These are phyloP conservation scores for Paracamarosporium sp. DNA, from an alignment of 2,329 filamentous ascomycete species.

Conservation along the genomic window DNA sequence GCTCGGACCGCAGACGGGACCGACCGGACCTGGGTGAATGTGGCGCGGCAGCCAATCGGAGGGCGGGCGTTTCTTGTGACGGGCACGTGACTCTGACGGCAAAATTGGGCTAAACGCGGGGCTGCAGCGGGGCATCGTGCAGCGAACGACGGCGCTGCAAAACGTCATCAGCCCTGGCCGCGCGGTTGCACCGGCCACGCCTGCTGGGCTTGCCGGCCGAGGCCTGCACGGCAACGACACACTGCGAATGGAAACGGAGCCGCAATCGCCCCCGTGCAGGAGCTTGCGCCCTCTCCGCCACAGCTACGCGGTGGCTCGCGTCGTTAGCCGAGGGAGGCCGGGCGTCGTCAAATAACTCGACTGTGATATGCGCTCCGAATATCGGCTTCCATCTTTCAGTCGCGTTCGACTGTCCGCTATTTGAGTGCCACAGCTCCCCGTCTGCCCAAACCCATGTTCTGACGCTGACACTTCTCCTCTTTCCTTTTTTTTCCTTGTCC, in stretches of 20 bases:
- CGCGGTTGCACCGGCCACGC: background rate
- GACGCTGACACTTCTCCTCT: slow-evolving; percentile 1
- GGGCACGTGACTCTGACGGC: background rate
- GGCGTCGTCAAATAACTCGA: slow-evolving; percentile 35
- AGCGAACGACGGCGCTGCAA: background rate
- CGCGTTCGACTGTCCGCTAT: slow-evolving; percentile 3
- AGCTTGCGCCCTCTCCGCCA: background rate
- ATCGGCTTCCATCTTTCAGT: slow-evolving; percentile 27
- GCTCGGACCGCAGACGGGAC: slow-evolving; percentile 1
- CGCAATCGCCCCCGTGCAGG: background rate
- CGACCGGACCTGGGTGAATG: background rate
- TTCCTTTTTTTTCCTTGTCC: slow-evolving; percentile 3
- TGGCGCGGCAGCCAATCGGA: background rate
- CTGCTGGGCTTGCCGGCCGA: too few species aligned
- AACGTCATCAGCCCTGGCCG: background rate
- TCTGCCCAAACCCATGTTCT: background rate
- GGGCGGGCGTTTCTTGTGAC: background rate
- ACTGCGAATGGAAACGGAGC: background rate
- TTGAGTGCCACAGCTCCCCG: background rate
- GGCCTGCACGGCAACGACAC: background rate
- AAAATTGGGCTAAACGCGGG: slow-evolving; percentile 2
- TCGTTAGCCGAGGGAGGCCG: slow-evolving; percentile 18
- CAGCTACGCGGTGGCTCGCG: slow-evolving; percentile 9
- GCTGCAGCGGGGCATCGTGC: background rate
- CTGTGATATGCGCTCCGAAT: slow-evolving; percentile 30